phyloP scores from a whole-genome alignment of 2,329 filamentous ascomycete genomes.

The Venturia asperata region DNA sequence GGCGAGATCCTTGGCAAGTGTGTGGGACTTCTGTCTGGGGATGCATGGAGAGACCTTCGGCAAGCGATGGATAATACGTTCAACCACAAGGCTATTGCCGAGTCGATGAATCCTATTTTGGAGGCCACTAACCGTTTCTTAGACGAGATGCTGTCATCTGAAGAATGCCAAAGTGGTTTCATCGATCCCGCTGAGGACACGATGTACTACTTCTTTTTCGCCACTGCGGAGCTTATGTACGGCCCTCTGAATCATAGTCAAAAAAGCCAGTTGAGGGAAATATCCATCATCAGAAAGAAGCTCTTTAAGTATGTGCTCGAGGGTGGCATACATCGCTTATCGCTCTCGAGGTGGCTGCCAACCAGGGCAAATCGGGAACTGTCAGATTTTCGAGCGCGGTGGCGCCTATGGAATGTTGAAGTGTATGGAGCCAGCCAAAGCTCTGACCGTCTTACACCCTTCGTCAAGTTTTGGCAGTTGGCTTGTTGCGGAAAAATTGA shows the following conservation, averaged over 20 bases:
- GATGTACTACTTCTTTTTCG: neutral
- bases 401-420: neutral
- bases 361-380: neutral
- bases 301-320: neutral
- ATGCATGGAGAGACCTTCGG: too few relatives aligned
- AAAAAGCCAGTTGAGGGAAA: neutral
- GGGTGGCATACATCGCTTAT: neutral
- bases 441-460: neutral
- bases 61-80: too few relatives aligned
- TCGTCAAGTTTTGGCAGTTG: neutral
- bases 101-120: too few relatives aligned
- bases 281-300: neutral
- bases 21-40: too few relatives aligned
- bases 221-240: neutral
- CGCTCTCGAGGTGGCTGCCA: neutral
- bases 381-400: neutral
- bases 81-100: too few relatives aligned
- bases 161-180: too few relatives aligned
- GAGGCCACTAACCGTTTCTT: too few relatives aligned
- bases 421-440: neutral
- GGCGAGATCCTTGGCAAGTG: too few relatives aligned
- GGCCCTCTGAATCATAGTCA: neutral
- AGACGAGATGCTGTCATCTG: too few relatives aligned
- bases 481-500: neutral
- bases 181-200: too few relatives aligned